Evolutionary conservation across 164 flowering plant species (phyloP), one percentile per base, ranked within the genome.

Genomic region (Nymphaea thermarum): DNA sequence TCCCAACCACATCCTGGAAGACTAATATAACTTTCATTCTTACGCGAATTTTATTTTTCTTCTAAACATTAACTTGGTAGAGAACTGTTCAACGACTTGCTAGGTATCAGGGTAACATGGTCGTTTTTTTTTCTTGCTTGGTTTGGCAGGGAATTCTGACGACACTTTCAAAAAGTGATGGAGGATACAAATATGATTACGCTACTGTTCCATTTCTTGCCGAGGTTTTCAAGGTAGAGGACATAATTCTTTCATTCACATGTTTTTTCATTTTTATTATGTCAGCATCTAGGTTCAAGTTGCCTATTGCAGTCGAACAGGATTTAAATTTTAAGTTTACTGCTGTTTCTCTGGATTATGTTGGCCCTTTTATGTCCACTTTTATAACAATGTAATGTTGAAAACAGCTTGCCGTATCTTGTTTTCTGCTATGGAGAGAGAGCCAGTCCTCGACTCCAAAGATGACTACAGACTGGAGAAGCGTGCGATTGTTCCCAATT

Each of bases 201-300:
- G 95, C 98, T 3, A 90, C 97, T 7, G 87, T 93, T 73, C 98
- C 98, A 63, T 93, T 93, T 77, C 96, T 94, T 57, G 98, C 98
- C 66, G 99, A 94, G 76, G 86, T 88, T 71, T 88, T 86, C 66
- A 94, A 94, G 99, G 99, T 91, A 72, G 57, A 51, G 3, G 36
- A 25, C 36, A 25, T 51, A 8, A 51, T 51, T 15, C 57, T 51
- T 15, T 8, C 15, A 51, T 51, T 51, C 14, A 51, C 14, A 51
- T 8, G 57, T 10, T 10, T 51, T 10, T 15, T 8, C 57, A 8
- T 51, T 51, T 51, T 8, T 10, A 51, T 51, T 51, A 51, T 51
- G 12, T 8, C 12, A 51, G 8, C 15, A 51, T 15, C 14, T 8
- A 51, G 14, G 3, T 51, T 51, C 14, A 51, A 15, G 57, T 51